Evolutionary conservation across 768 basidiomycete genomes (phyloP).

Genomic region (Russula sp.): DNA sequence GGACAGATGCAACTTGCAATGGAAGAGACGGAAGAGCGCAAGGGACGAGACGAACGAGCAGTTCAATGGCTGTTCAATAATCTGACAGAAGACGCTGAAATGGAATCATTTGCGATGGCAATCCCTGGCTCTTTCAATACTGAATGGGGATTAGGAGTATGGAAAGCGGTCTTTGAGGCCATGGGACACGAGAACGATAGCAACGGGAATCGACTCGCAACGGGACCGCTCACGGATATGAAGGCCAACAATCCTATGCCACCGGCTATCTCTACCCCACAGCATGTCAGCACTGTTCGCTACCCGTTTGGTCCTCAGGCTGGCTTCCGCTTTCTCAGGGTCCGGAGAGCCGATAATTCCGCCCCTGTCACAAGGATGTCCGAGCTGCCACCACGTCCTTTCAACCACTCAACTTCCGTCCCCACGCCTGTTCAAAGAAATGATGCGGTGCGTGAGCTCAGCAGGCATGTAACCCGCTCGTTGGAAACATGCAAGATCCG

Average conservation of each 20-base stretch:
- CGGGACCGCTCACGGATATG: too few species aligned
- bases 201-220: too few species aligned
- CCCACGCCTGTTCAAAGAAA: not conserved
- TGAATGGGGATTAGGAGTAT: not conserved
- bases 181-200: too few species aligned
- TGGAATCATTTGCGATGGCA: conserved; percentile 1
- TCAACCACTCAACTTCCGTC: too few species aligned
- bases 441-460: not conserved
- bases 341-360: not conserved
- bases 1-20: conserved; percentile 9
- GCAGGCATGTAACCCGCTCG: conserved; percentile 5
- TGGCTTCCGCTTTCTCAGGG: not conserved
- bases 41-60: not conserved
- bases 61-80: not conserved
- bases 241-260: not conserved
- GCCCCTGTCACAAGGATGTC: not conserved
- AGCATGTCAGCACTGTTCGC: too few species aligned
- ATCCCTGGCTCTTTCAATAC: conserved; percentile 3
- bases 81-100: conserved; percentile 1
- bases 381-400: not conserved
- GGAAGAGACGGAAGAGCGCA: conserved; percentile 4
- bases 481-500: conserved; percentile 9
- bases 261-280: too few species aligned
- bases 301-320: too few species aligned
- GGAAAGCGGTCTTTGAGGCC: not conserved